Percentiles rank a stretch among this genome's conserved stretches.
These are phyloP conservation scores for Neoboletus subvelutipes DNA, from an alignment of 768 basidiomycete genomes.

Conservation along the genomic window DNA sequence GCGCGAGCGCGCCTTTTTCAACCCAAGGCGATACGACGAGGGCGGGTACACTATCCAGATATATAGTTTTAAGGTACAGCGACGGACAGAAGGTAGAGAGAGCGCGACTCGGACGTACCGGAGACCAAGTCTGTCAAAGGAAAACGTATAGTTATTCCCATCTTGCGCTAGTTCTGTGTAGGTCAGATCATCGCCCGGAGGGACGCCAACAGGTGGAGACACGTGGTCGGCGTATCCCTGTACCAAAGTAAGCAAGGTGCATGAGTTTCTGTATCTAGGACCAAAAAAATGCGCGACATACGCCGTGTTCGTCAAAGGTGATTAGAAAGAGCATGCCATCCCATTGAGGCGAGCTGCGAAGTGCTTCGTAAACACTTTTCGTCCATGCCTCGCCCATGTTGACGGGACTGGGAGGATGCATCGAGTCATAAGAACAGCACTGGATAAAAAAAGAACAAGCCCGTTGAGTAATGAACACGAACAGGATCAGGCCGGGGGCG, in stretches of 20 bases:
- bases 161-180: conserved; percentile 24
- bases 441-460: background rate
- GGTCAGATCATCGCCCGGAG: conserved; percentile 24
- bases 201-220: conserved; percentile 20
- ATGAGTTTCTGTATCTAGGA: background rate
- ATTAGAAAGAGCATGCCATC: conserved; percentile 18
- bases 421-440: conserved; percentile 27
- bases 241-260: background rate
- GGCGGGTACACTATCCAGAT: conserved; percentile 16
- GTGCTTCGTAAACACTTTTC: conserved; percentile 24
- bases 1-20: conserved; percentile 19
- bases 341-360: conserved; percentile 28
- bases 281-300: conserved; percentile 1
- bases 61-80: background rate
- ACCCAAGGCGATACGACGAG: conserved; percentile 28
- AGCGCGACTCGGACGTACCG: conserved; percentile 9
- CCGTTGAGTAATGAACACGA: background rate
- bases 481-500: too few relatives aligned
- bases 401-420: conserved; percentile 28
- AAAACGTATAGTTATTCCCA: conserved; percentile 20
- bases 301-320: conserved; percentile 29
- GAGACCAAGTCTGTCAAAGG: conserved; percentile 25
- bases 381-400: conserved; percentile 28
- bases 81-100: background rate
- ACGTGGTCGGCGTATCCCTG: conserved; percentile 29